Evolutionary conservation across 2,329 filamentous ascomycete species (phyloP), one percentile per base, ranked within the genome.

Genomic region (Fusarium sp.): DNA sequence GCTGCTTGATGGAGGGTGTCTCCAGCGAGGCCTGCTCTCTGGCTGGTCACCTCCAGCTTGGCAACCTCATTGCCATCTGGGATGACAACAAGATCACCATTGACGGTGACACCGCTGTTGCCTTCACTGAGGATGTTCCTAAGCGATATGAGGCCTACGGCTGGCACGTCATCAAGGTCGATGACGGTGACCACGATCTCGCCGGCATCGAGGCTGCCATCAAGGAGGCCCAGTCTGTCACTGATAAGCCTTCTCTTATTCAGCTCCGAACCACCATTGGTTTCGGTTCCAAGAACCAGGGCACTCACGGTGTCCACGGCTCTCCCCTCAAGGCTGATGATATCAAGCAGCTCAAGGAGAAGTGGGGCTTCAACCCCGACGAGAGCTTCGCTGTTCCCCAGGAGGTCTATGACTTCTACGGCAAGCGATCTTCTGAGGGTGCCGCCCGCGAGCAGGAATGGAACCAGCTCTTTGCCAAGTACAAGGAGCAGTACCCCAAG

Each of bases 11-110:
- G 95, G 96, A 99, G 88, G 96, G 96, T 88, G 89, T 99, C 86
- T 94, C 96, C 75, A 90, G 90, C 80, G 96, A 99, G 88, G 95
- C 96, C 79, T 93, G 89, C 77, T 97, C 94, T 68, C 89, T 94
- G 76, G 96, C 96, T 76, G 96, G 96, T 80, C 96, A 99, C 87
- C 89, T 98, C 83, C 93, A 98, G 89, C 91, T 99, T 74, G 96
- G 95, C 81, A 99, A 98, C 89, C 88, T 99, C 80, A 98, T 98
- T 84, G 91, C 90, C 84, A 89, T 99, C 85, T 99, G 95, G 84
- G 96, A 99, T 81, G 96, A 99, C 88, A 99, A 99, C 90, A 93
- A 97, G 84, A 98, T 99, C 81, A 97, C 88, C 78, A 91, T 91
- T 81, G 96, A 99, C 81, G 96, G 96, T 84, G 92, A 97, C 88